Percentiles rank a stretch among this genome's conserved stretches.
These are phyloP conservation scores for Didymella keratinophila DNA, from an alignment of 2,329 filamentous ascomycete species.

Conservation along the genomic window DNA sequence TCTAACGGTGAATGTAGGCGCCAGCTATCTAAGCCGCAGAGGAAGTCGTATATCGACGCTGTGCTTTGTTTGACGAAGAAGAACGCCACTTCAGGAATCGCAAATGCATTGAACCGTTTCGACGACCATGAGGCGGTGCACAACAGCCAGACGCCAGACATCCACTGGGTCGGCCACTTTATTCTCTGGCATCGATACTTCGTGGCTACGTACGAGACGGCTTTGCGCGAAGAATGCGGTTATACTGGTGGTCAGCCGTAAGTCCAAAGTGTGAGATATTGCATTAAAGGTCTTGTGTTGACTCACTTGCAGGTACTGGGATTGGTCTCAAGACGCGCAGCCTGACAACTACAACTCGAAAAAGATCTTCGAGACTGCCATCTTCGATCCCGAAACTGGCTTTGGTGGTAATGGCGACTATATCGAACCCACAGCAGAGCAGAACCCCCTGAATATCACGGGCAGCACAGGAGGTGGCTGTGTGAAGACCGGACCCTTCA, in stretches of 20 bases:
- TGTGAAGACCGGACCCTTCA: slow-evolving; percentile 42
- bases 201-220: slow-evolving; percentile 29
- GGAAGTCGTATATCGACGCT: slow-evolving; percentile 32
- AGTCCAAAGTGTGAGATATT: too few relatives aligned
- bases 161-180: slow-evolving; percentile 40
- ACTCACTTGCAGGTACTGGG: slow-evolving; percentile 30
- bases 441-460: slow-evolving; percentile 34
- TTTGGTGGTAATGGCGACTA: slow-evolving; percentile 50
- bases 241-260: slow-evolving; percentile 46
- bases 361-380: slow-evolving; percentile 19
- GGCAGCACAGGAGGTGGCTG: slow-evolving; percentile 45
- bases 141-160: slow-evolving; percentile 28
- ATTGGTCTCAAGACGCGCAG: slow-evolving; percentile 34
- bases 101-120: slow-evolving; percentile 29
- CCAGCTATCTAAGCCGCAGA: slow-evolving; percentile 13
- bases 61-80: slow-evolving; percentile 34
- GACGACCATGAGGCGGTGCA: slow-evolving; percentile 38
- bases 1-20: not conserved
- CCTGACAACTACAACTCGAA: slow-evolving; percentile 24
- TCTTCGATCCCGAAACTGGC: slow-evolving; percentile 34
- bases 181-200: slow-evolving; percentile 17
- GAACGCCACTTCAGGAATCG: slow-evolving; percentile 25
- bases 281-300: too few relatives aligned
- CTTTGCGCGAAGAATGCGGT: slow-evolving; percentile 33
- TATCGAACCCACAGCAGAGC: slow-evolving; percentile 32